phyloP scores from a whole-genome alignment of 164 flowering plant species.

The Piper betle region DNA sequence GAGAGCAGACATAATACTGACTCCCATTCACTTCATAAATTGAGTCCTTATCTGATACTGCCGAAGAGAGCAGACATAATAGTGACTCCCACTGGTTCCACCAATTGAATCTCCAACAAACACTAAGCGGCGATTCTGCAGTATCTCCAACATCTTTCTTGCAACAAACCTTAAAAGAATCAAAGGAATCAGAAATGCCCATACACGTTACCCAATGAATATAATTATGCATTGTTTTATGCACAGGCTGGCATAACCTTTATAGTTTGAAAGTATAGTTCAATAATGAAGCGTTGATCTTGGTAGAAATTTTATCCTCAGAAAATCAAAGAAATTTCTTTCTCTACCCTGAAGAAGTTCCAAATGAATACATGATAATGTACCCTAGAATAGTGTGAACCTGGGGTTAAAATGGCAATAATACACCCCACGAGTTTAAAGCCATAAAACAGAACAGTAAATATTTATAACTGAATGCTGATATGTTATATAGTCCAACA shows the following conservation, averaged over 20 bases:
- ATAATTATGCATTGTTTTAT: neutral
- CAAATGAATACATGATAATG: too few relatives aligned
- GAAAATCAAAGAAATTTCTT: too few relatives aligned
- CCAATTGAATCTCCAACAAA: slow-evolving; percentile 98
- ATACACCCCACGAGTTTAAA: too few relatives aligned
- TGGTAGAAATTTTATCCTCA: too few relatives aligned
- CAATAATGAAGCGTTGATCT: too few relatives aligned
- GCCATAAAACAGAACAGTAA: too few relatives aligned
- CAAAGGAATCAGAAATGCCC: neutral
- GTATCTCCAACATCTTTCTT: slow-evolving; percentile 59
- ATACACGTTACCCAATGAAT: neutral
- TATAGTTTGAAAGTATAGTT: too few relatives aligned
- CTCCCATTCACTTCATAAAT: slow-evolving; percentile 89
- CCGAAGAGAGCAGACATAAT: slow-evolving; percentile 90
- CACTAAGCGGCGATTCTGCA: slow-evolving; percentile 57
- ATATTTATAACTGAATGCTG: too few relatives aligned
- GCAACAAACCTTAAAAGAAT: slow-evolving; percentile 49
- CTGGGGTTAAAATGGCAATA: too few relatives aligned
- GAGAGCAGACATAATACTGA: slow-evolving; percentile 99
- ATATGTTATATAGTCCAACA: too few relatives aligned
- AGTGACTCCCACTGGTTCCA: slow-evolving; percentile 98
- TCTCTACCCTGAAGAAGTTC: too few relatives aligned
- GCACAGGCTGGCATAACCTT: neutral
- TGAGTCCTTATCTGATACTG: slow-evolving; percentile 37
- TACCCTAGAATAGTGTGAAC: too few relatives aligned